Evolutionary conservation across 352 stramenopile species (phyloP).

Genomic region (Phytopythium oedochilum): DNA sequence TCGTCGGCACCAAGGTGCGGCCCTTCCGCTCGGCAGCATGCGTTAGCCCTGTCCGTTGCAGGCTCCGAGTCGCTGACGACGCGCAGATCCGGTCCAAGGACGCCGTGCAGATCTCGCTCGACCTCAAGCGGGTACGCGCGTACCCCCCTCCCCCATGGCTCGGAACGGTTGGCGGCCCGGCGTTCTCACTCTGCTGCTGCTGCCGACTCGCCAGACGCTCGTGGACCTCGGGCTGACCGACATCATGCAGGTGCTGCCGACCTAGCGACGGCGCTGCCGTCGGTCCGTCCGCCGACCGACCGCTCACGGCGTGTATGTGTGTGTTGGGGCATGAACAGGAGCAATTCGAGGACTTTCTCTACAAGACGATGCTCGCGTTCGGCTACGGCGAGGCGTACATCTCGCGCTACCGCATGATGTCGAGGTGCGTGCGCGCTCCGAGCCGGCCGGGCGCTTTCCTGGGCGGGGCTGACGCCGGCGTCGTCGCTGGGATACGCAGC

Average conservation of each 20-base stretch:
- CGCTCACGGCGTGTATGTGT: not conserved
- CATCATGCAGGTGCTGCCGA: slow-evolving; percentile 53
- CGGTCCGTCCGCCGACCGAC: too few species aligned
- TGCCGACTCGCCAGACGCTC: slow-evolving; percentile 42
- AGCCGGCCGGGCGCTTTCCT: too few species aligned
- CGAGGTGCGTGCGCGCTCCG: slow-evolving; percentile 38
- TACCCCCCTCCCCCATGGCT: not conserved
- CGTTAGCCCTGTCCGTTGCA: too few species aligned
- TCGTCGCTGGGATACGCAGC: slow-evolving; percentile 18
- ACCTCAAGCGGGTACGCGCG: slow-evolving; percentile 71
- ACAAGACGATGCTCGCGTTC: slow-evolving; percentile 89
- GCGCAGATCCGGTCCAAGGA: slow-evolving; percentile 77
- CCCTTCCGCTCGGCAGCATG: too few species aligned
- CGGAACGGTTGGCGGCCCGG: too few species aligned
- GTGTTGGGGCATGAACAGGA: slow-evolving; percentile 28
- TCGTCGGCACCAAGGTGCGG: slow-evolving; percentile 79
- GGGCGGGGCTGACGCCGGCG: not conserved
- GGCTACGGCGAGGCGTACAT: slow-evolving; percentile 85
- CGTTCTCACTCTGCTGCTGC: not conserved
- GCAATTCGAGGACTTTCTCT: slow-evolving; percentile 88
- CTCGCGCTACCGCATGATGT: slow-evolving; percentile 86
- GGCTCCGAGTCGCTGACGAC: not conserved
- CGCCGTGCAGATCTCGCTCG: slow-evolving; percentile 84
- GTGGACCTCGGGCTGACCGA: slow-evolving; percentile 83
- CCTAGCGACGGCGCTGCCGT: not conserved